Percentiles rank a stretch among this genome's conserved stretches.
Evolutionary conservation across 805 yeast genomes (phyloP).

Genomic region (Sugiyamaella floridensis): DNA sequence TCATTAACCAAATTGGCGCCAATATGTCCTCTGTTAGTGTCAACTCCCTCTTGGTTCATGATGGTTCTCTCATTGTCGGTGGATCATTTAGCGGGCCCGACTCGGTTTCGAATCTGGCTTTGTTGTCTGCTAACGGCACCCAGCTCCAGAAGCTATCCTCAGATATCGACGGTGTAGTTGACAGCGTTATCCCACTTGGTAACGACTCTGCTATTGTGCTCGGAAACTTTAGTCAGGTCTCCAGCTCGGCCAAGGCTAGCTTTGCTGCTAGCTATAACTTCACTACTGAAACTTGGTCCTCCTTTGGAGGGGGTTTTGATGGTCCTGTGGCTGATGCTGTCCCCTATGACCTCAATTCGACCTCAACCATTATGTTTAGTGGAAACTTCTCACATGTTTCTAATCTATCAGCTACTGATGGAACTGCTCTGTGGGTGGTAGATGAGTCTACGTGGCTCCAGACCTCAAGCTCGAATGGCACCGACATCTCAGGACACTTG

Average conservation of each 20-base stretch:
- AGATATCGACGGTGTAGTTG: conserved; percentile 38
- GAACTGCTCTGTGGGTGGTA: conserved; percentile 21
- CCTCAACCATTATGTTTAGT: conserved; percentile 23
- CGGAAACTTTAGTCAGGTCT: conserved; percentile 38
- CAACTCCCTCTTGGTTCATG: conserved; percentile 12
- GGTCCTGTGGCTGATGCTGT: conserved; percentile 17
- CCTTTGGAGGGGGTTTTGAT: conserved; percentile 19
- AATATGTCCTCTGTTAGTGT: conserved; percentile 39
- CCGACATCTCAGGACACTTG: conserved; percentile 12
- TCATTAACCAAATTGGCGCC: conserved; percentile 36
- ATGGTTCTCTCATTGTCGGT: background rate
- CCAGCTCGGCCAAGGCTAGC: conserved; percentile 5
- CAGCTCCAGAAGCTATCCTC: conserved; percentile 26
- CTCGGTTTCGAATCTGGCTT: conserved; percentile 6
- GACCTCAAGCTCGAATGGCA: conserved; percentile 7
- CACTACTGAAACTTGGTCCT: conserved; percentile 10
- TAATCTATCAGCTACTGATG: conserved; percentile 1
- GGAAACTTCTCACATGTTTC: conserved; percentile 20
- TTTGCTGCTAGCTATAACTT: conserved; percentile 18
- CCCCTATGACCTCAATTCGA: conserved; percentile 19
- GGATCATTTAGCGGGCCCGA: conserved; percentile 40
- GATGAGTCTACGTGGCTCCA: conserved; percentile 18
- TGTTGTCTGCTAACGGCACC: conserved; percentile 5
- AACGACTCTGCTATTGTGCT: conserved; percentile 37
- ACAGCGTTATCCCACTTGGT: conserved; percentile 24